Percentiles rank a stretch among this genome's conserved stretches.
phyloP scores from a whole-genome alignment of 2,329 filamentous ascomycete species.

The Trichoderma simmonsii region DNA sequence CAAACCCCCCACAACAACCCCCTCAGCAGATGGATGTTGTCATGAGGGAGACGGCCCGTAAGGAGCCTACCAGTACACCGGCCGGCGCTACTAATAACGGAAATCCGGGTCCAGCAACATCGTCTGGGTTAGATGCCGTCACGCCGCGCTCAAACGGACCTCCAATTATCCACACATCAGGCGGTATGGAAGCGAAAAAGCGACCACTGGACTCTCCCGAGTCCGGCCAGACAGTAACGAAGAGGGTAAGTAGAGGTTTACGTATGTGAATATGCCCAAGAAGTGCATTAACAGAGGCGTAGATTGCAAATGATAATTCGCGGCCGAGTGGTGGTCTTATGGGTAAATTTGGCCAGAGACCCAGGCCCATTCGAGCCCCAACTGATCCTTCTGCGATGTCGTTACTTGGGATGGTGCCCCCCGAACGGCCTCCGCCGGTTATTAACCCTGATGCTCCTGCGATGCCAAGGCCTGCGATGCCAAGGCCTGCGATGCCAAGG shows the following conservation, averaged over 20 bases:
- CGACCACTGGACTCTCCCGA: conserved; percentile 40
- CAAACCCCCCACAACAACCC: not conserved
- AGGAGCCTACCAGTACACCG: not conserved
- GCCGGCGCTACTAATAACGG: not conserved
- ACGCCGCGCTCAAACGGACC: conserved; percentile 30
- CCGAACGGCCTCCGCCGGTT: conserved; percentile 39
- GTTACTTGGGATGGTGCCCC: conserved; percentile 47
- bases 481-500: conserved; percentile 16
- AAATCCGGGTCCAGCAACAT: not conserved
- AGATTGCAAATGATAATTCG: conserved; percentile 32
- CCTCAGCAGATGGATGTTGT: conserved; percentile 17
- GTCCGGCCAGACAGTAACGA: conserved; percentile 32
- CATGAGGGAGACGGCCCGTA: conserved; percentile 17
- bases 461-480: conserved; percentile 22
- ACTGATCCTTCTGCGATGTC: conserved; percentile 53
- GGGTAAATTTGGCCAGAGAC: conserved; percentile 37
- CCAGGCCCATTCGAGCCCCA: conserved; percentile 31
- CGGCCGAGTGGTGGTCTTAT: conserved; percentile 34
- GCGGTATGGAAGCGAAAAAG: conserved; percentile 38
- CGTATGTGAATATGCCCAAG: not conserved
- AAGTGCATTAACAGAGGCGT: conserved; percentile 26
- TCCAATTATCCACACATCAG: conserved; percentile 40
- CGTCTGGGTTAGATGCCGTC: not conserved
- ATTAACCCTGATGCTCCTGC: conserved; percentile 19
- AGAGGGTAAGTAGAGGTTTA: conserved; percentile 39